Percentiles rank a stretch among this genome's conserved stretches.
These are phyloP conservation scores for Dillenia suffruticosa DNA, from an alignment of 164 flowering plant genomes.

Conservation along the genomic window DNA sequence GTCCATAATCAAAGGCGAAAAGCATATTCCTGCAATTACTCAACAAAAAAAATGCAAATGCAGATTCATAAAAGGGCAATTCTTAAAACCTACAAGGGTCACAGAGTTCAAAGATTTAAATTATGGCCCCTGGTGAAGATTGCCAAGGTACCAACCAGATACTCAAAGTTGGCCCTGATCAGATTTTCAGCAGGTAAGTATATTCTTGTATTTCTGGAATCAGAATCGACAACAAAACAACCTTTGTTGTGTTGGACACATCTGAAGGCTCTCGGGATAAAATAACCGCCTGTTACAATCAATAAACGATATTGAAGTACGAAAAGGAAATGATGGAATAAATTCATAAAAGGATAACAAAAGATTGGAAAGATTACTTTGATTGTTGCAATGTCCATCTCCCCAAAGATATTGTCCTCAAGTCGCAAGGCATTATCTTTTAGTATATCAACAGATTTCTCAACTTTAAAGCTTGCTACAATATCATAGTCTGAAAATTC, in stretches of 20 bases:
- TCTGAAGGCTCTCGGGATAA: slow-evolving; percentile 43
- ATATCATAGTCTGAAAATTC: slow-evolving; percentile 56
- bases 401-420: slow-evolving; percentile 55
- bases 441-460: slow-evolving; percentile 49
- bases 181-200: slow-evolving; percentile 47
- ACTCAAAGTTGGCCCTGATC: slow-evolving; percentile 43
- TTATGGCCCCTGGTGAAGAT: no score
- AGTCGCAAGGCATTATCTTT: slow-evolving; percentile 52
- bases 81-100: no score
- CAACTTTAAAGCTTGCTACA: slow-evolving; percentile 66
- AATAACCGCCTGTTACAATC: slow-evolving; percentile 57
- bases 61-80: no score
- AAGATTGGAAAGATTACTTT: slow-evolving; percentile 28
- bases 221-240: slow-evolving; percentile 70
- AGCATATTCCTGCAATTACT: no score
- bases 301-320: slow-evolving; percentile 8
- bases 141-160: slow-evolving; percentile 22
- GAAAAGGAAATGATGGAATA: not conserved
- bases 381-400: slow-evolving; percentile 34
- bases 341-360: not conserved
- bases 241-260: slow-evolving; percentile 51
- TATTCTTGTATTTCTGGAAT: slow-evolving; percentile 27
- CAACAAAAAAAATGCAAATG: no score
- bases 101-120: no score
- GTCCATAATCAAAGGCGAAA: no score